Evolutionary conservation across 2,329 filamentous ascomycete genomes (phyloP), one percentile per base, ranked within the genome.

Genomic region (Tolypocladium tropicale): DNA sequence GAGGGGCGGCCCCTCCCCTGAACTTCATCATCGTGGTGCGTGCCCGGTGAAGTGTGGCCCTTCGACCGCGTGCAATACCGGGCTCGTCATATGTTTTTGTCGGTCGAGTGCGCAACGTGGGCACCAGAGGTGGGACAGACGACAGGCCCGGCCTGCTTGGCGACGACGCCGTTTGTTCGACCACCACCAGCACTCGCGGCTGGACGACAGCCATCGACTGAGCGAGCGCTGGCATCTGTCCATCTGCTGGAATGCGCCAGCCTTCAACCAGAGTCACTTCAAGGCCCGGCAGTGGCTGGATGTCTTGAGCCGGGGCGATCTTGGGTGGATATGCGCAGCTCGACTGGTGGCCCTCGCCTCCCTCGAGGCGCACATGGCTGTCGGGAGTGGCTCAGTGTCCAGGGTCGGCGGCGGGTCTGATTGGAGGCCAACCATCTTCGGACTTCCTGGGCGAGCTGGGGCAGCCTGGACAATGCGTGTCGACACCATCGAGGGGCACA

Each of bases 381-480:
- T 55, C 53, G 34, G 50, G 51, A 59, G 53, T 52, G 49, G 52
- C 49, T 53, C 52, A 36, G 52, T 16, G 23, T 33, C 54, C 53
- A 53, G 55, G 54, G 54, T 21, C 34, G 53, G 43, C 34, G 54
- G 10, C 21, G 9, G 51, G 33, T 30, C 53, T 58, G 37, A 53
- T 56, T 59, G 56, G 58, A n/a, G 52, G 58, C 46, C 16, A n/a
- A 12, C 46, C 25, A n/a, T 30, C 56, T n/a, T n/a, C n/a, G n/a
- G n/a, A n/a, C n/a, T n/a, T n/a, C n/a, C n/a, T n/a, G n/a, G n/a
- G n/a, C n/a, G 37, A 37, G 39, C 11, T 28, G 3, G 49, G 18
- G 10, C 33, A 52, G 12, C 21, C 36, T 33, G 12, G 41, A 46
- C 12, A 6, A 25, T 16, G 12, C 43, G 43, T 18, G 18, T 30